Evolutionary conservation across 1,284 basidiomycete species (phyloP), one percentile per base, ranked within the genome.

Genomic region (Ceratobasidium sp.): DNA sequence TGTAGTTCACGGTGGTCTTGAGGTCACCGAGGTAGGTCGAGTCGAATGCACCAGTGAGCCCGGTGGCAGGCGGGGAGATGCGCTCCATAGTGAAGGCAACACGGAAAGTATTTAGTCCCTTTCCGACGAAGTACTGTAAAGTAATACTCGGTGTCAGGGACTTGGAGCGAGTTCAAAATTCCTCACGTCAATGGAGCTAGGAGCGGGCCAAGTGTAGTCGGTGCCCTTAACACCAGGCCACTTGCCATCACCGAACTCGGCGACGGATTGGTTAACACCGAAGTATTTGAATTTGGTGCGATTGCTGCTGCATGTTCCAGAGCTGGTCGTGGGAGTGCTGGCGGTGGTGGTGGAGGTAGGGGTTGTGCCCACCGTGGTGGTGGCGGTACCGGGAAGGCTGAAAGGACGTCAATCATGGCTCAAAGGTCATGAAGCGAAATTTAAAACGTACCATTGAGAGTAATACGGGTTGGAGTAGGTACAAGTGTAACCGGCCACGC

Each of bases 81-180:
- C 85, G 83, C 74, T 87, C 85, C 77, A 84, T 78, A 71, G 80
- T 74, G 83, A 70, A 87, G 85, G 85, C 81, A 72, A 87, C 76
- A 71, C 85, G 84, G 84, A 87, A 86, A 19, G 82, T 81, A 77
- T 87, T 87, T 79, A 87, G 82, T 25, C 85, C 85, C 73, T 83
- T 76, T 25, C 74, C 75, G 52, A 84, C 76, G 76, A 87, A 86
- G 78, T 78, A 86, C 78, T 80, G 64, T 30, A 13, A 9, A 36
- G 68, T 76, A 71, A 52, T 74, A 73, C 39, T 62, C 58, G 25
- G 30, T 11, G 6, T n/a, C n/a, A 36, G 33, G 39, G 25, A 11
- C 41, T 25, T 82, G 75, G 82, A 83, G 70, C 71, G 69, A 9
- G 68, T 71, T 6, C 58, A 73, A 71, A 54, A 6, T 68, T 56